Evolutionary conservation across 495 filamentous ascomycete species (phyloP).

Genomic region (Sphaerosporella brunnea): DNA sequence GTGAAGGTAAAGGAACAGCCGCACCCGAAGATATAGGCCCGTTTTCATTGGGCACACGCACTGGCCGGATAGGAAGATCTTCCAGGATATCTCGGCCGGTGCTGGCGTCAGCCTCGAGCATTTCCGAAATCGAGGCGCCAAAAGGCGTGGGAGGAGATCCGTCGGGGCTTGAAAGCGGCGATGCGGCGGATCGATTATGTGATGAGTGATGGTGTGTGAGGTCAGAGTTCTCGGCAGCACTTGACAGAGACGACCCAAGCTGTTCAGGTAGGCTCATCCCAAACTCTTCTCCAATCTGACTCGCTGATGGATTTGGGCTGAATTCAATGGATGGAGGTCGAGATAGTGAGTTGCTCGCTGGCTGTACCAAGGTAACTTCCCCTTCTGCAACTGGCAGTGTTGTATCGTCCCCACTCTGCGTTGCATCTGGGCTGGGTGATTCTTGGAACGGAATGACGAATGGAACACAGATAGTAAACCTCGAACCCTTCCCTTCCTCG

Average conservation of each 20-base stretch:
- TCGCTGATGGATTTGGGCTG: no score
- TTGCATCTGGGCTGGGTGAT: neutral
- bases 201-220: no score
- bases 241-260: conserved; percentile 13
- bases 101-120: neutral
- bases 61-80: neutral
- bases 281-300: neutral
- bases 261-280: conserved; percentile 7
- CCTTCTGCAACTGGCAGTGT: neutral
- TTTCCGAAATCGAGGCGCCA: neutral
- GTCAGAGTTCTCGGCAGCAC: conserved; percentile 4
- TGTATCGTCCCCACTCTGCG: neutral
- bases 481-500: conserved; percentile 67
- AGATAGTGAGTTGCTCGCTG: neutral
- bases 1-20: neutral
- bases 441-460: conserved; percentile 43
- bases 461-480: conserved; percentile 56
- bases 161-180: neutral
- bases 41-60: conserved; percentile 1
- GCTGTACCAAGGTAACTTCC: neutral
- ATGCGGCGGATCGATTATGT: neutral
- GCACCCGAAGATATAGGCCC: conserved; percentile 4
- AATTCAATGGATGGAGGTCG: neutral
- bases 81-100: neutral
- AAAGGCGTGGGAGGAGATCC: neutral